Base-by-base conservation (phyloP, 2,329 filamentous ascomycete species). In the Fusarium xyrophilum region DNA sequence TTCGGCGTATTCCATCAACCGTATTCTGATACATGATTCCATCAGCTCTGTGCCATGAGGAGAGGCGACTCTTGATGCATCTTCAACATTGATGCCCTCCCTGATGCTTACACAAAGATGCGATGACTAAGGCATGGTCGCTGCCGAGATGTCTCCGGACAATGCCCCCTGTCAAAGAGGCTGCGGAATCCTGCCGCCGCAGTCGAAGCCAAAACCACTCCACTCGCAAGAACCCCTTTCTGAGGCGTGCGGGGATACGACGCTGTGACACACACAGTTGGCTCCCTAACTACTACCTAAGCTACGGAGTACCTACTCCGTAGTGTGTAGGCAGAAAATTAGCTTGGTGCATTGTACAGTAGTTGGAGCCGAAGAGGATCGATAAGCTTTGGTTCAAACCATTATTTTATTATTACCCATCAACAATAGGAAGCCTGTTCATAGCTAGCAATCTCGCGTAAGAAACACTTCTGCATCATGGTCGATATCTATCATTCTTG, bases 181-280 rank as follows among this genome's bases (percentile, higher is more conserved):
- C 70, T 73, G 72, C 72, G 72, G 72, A 74, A 74, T 68, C 65
- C 69, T 74, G 59, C 72, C 72, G 67, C 70, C 72, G 73, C 72
- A 63, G 47, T 53, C 48, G 64, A 63, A 68, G 67, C 70, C 61
- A 73, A 72, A 61, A 63, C 32, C 32, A 25, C 21, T 38, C 28
- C 48, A 48, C 53, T 71, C 60, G 33, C 61, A 70, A 69, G 60
- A 63, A 42, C 69, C 72, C 72, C 70, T 74, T 73, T 74, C 69
- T 65, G 72, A 69, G 70, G 65, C 43, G 60, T 56, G 60, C 40
- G 58, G 47, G 59, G 58, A 62, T 48, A 54, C 30, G 32, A 53
- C 68, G 60, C 68, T 59, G 63, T 68, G 51, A 59, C 71, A 65
- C 59, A 59, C 71, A 65, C 59, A 62, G 33, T 53, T 52, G 65